phyloP scores from a whole-genome alignment of 306 rosid species.

The Prunus persica region DNA sequence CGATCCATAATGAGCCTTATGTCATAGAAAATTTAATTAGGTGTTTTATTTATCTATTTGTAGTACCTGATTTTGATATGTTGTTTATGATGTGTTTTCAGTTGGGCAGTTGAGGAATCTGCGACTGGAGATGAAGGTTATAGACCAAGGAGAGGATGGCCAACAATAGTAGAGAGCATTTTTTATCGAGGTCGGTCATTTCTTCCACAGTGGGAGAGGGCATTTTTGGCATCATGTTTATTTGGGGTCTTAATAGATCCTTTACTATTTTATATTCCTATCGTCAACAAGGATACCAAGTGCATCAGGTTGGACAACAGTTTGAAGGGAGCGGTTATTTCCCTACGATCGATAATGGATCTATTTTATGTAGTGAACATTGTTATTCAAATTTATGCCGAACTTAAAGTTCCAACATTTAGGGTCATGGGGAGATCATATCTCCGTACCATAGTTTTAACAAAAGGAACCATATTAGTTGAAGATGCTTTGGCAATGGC shows the following conservation, averaged over 20 bases:
- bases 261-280: slow-evolving; percentile 33
- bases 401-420: not conserved
- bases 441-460: not conserved
- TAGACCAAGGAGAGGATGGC: not conserved
- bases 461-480: not conserved
- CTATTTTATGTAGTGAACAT: slow-evolving; percentile 19
- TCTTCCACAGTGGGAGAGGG: not conserved
- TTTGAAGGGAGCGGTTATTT: slow-evolving; percentile 13
- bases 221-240: slow-evolving; percentile 22
- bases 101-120: too few relatives aligned
- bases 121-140: not conserved
- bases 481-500: not conserved
- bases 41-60: too few relatives aligned
- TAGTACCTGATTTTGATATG: too few relatives aligned
- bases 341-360: slow-evolving; percentile 23
- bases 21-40: too few relatives aligned
- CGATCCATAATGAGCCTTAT: too few relatives aligned
- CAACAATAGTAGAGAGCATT: not conserved
- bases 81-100: too few relatives aligned
- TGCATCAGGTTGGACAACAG: slow-evolving; percentile 24
- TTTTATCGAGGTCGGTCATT: not conserved
- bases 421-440: not conserved
- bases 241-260: slow-evolving; percentile 33
- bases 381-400: not conserved
- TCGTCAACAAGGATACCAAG: slow-evolving; percentile 2